A percentile compares a stretch with the other conserved stretches of the same genome.
Conservation (phyloP, 2,329 filamentous ascomycete species). For the Aspergillus flavus region DNA sequence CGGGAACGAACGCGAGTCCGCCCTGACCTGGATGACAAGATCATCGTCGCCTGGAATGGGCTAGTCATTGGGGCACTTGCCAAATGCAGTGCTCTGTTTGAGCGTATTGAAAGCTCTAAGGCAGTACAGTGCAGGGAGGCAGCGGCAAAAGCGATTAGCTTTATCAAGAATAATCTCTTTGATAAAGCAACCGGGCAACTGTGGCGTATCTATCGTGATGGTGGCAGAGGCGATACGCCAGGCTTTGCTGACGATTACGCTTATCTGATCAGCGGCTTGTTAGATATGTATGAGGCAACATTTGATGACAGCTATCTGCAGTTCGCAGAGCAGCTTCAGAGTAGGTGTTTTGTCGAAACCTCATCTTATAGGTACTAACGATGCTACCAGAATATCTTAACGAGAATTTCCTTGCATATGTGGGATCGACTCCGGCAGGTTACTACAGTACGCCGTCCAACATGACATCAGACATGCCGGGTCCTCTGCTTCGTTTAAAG, state of each 20-base stretch:
- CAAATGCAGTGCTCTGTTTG: slow-evolving; percentile 70
- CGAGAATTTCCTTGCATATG: slow-evolving; percentile 72
- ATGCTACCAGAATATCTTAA: slow-evolving; percentile 66
- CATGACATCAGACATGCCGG: slow-evolving; percentile 62
- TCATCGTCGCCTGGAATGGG: slow-evolving; percentile 85
- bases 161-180: slow-evolving; percentile 75
- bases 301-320: slow-evolving; percentile 73
- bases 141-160: slow-evolving; percentile 69
- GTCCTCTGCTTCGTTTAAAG: slow-evolving; percentile 78
- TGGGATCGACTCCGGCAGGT: slow-evolving; percentile 40
- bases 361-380: slow-evolving; percentile 18
- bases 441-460: slow-evolving; percentile 46
- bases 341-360: slow-evolving; percentile 46
- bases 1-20: slow-evolving; percentile 73
- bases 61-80: slow-evolving; percentile 83
- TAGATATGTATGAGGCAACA: slow-evolving; percentile 83
- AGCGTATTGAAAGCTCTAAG: slow-evolving; percentile 58
- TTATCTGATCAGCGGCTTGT: slow-evolving; percentile 77
- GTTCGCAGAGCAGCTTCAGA: slow-evolving; percentile 81
- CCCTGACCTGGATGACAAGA: slow-evolving; percentile 83
- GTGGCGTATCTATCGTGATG: slow-evolving; percentile 73
- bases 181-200: slow-evolving; percentile 64
- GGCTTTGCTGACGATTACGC: slow-evolving; percentile 96
- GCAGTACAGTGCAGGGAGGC: slow-evolving; percentile 64
- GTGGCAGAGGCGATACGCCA: slow-evolving; percentile 62